phyloP scores from a whole-genome alignment of 1,284 basidiomycete species.

The Trametes pubescens region DNA sequence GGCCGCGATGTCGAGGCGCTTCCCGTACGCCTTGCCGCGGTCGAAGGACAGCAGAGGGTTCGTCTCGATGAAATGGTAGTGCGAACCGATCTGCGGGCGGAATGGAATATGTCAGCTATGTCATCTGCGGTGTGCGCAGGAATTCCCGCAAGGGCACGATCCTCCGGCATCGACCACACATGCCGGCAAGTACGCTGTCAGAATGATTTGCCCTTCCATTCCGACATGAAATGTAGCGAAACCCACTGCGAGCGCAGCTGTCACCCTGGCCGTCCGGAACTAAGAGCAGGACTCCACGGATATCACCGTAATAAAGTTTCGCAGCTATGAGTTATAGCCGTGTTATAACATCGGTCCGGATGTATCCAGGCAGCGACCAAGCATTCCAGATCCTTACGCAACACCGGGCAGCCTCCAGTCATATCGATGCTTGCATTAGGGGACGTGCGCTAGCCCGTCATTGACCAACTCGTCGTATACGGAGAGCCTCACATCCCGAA shows the following conservation, averaged over 20 bases:
- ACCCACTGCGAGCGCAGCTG: too few species aligned
- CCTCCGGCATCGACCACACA: neutral
- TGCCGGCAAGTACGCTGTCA: neutral
- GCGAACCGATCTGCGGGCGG: constrained; percentile 79
- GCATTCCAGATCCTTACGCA: too few species aligned
- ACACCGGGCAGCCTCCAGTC: too few species aligned
- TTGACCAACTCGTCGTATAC: too few species aligned
- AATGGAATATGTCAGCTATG: neutral
- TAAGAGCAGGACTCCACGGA: too few species aligned
- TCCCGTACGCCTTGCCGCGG: constrained; percentile 82
- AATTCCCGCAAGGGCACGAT: neutral
- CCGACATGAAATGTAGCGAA: neutral
- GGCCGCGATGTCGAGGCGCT: constrained; percentile 90
- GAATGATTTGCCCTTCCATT: neutral
- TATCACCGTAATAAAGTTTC: too few species aligned
- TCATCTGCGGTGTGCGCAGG: neutral
- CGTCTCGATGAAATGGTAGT: constrained; percentile 94
- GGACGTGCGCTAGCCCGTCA: neutral
- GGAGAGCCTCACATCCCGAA: neutral
- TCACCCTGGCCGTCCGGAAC: too few species aligned
- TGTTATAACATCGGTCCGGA: neutral
- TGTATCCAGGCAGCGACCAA: neutral
- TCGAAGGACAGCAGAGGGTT: constrained; percentile 89
- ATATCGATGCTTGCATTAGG: neutral
- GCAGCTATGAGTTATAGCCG: too few species aligned